Base-by-base conservation (phyloP, 169 alveolate genomes). In the Besnoitia besnoiti region DNA sequence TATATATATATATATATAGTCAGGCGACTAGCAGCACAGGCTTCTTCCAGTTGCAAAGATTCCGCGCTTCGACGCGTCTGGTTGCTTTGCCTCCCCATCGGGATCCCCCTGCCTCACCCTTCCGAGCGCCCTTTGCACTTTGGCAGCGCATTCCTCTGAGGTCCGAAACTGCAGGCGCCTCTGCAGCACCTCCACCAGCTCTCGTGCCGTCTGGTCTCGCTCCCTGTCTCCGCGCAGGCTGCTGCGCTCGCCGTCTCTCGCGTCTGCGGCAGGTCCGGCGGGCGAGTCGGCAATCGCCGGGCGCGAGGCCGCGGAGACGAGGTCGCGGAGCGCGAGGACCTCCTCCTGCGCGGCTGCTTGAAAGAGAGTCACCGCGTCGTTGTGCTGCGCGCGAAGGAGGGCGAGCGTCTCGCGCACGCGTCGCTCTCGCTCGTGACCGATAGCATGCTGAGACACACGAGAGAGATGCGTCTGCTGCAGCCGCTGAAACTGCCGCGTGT, bases 291-390 rank as follows among this genome's bases (percentile, higher is more conserved):
- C 44, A 30, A 19, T n/a, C 46, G 30, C 82, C 82, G 46, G 44
- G 8, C 39, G 46, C 46, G 44, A n/a, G 82, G 24, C 27, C 82
- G 39, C 2, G 82, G 47, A 19, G 67, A 73, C 44, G 47, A 73
- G 46, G 16, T 30, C 8, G 27, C 46, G 0, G 44, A 73, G 82
- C 27, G 46, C 82, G 3, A 27, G 82, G 12, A 42, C n/a, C 46
- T 73, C 82, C 82, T 73, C 82, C 47, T 73, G 47, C 40, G 82
- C 82, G 24, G 82, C 82, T 8, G 14, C n/a, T 42, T 37, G 82
- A n/a, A 73, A 37, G 44, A 73, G 27, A 10, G 47, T n/a, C 0
- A 16, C 44, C 39, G 46, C 47, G 47, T 73, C 46, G 16, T n/a
- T 19, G 82, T 73, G 82, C 44, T 73, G 82, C 14, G 12, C n/a